phyloP scores from a whole-genome alignment of 2,329 filamentous ascomycete species.

The Scedosporium apiospermum region DNA sequence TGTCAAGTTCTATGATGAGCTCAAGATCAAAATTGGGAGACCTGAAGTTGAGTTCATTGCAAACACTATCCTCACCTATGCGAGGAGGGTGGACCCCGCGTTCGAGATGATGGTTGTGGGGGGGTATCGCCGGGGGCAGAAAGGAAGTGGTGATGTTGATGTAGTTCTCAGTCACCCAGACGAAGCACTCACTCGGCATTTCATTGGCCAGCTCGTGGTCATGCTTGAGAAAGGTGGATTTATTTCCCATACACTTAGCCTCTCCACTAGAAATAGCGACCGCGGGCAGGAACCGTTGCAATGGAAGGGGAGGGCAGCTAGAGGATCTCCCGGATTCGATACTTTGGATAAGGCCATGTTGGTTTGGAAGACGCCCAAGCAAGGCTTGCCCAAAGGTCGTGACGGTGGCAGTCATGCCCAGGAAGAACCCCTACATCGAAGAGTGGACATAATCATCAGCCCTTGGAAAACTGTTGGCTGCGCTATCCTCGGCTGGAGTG shows the following conservation, averaged over 20 bases:
- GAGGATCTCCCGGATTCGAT: constrained; percentile 59
- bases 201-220: constrained; percentile 63
- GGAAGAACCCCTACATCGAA: constrained; percentile 49
- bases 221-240: constrained; percentile 58
- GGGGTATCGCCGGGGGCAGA: constrained; percentile 72
- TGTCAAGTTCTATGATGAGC: constrained; percentile 86
- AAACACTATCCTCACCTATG: constrained; percentile 53
- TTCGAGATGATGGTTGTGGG: constrained; percentile 59
- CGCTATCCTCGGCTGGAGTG: constrained; percentile 79
- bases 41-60: constrained; percentile 64
- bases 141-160: constrained; percentile 71
- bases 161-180: constrained; percentile 74
- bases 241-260: constrained; percentile 72
- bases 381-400: constrained; percentile 32
- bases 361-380: constrained; percentile 50
- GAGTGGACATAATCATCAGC: constrained; percentile 85
- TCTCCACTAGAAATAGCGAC: constrained; percentile 61
- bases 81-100: constrained; percentile 48
- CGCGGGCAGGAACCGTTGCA: constrained; percentile 54
- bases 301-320: constrained; percentile 35
- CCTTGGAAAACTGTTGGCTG: constrained; percentile 87
- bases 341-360: constrained; percentile 85
- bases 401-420: constrained; percentile 4
- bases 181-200: constrained; percentile 53
- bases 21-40: constrained; percentile 61